Conservation (phyloP, 305 asterid genomes). For the Vinca major region DNA sequence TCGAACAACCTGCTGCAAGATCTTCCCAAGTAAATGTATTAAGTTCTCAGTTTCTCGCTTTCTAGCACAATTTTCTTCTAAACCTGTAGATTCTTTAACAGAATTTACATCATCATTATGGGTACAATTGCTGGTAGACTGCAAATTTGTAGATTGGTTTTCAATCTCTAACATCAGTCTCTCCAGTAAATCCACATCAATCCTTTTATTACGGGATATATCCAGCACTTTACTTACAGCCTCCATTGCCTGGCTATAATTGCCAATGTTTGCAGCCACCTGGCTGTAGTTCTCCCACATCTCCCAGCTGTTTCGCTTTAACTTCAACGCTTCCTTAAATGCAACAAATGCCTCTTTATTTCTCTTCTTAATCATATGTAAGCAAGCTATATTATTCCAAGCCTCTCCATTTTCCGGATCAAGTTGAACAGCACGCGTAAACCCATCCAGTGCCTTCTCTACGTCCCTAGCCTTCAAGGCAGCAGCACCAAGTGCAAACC, state of each 20-base stretch:
- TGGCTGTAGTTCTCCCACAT: conserved; percentile 95
- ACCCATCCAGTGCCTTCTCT: conserved; percentile 81
- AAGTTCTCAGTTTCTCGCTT: conserved; percentile 50
- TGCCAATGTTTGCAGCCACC: conserved; percentile 81
- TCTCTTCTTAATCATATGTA: conserved; percentile 77
- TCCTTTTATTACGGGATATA: conserved; percentile 50
- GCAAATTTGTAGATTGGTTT: conserved; percentile 26
- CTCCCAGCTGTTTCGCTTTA: conserved; percentile 93
- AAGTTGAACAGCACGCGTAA: conserved; percentile 81
- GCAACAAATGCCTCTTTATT: conserved; percentile 83
- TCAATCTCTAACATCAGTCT: conserved; percentile 62
- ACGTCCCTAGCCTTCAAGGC: conserved; percentile 74
- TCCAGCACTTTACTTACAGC: conserved; percentile 65
- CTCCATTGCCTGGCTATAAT: conserved; percentile 67
- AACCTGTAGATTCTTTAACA: conserved; percentile 17
- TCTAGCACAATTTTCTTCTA: conserved; percentile 27
- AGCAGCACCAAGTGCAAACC: conserved; percentile 98
- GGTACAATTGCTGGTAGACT: conserved; percentile 11
- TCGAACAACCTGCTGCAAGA: conserved; percentile 54
- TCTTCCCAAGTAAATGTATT: conserved; percentile 54
- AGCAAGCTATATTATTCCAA: conserved; percentile 92
- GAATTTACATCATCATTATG: conserved; percentile 10
- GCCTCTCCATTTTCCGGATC: conserved; percentile 99
- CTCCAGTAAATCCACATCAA: conserved; percentile 48
- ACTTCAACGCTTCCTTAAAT: conserved; percentile 84